Evolutionary conservation across 2,329 filamentous ascomycete genomes (phyloP), one percentile per base, ranked within the genome.

Genomic region (Neoascochyta sp.): DNA sequence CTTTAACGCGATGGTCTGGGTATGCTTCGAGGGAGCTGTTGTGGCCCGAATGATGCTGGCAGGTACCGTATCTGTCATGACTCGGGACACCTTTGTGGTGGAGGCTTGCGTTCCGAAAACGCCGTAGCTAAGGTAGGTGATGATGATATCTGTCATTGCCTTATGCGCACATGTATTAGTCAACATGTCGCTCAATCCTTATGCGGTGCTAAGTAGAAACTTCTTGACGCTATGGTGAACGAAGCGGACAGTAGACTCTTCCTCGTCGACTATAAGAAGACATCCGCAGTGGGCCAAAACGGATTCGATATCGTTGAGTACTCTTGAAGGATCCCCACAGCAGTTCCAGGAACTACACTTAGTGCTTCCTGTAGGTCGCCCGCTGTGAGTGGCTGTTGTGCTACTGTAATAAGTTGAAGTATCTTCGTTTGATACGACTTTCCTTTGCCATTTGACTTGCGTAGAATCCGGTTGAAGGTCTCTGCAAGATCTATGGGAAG

Each of bases 361-460:
- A 67, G 27, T 4, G 63, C 63, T 47, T 69, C 65, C 11, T 53
- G 48, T 24, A 70, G 41, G 26, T 69, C 58, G 0, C 60, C 45
- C 0, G 27, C 37, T 0, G 52, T 59, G 5, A 69, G 32, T 0
- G 61, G 54, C 6, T 56, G 50, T 1, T 21, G 27, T 8, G 61
- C 60, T 0, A 40, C 48, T 1, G 43, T 27, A 1, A 69, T 14
- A 16, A 67, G 30, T 10, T 65, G 39, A 0, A 70, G 3, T 14
- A 36, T 4, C 10, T 40, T 24, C 63, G 55, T 10, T 52, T 57
- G 1, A 26, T 16, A 23, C 29, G 29, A 15, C 32, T 41, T 15
- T 15, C 40, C 23, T 3, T 21, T 30, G 1, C 9, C 13, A 25
- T 26, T 26, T 9, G 31, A 31, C 8, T 37, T 36, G 0, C 27